These are phyloP conservation scores for Rossbeevera mucosa DNA, from an alignment of 768 basidiomycete species.

Conservation along the genomic window DNA sequence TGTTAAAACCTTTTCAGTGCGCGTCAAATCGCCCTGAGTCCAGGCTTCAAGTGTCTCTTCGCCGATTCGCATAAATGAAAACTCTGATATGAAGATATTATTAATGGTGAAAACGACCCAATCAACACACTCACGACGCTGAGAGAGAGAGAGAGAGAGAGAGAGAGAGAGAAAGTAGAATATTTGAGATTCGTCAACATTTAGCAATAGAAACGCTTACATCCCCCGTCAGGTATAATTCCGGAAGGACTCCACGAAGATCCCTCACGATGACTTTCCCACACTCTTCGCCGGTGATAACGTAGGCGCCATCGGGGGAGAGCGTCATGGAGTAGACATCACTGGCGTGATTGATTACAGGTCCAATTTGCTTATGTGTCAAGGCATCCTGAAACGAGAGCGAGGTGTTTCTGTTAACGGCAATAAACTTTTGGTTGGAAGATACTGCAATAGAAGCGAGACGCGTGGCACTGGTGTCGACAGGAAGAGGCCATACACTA, in stretches of 20 bases:
- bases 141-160: too few species aligned
- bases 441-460: neutral
- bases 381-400: neutral
- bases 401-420: neutral
- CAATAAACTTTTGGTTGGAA: neutral
- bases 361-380: neutral
- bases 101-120: rapidly evolving
- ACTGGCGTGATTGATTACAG: neutral
- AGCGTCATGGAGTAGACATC: neutral
- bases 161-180: too few species aligned
- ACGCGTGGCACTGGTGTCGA: too few species aligned
- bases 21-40: neutral
- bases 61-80: neutral
- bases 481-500: neutral
- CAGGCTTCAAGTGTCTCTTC: neutral
- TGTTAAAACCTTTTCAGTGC: neutral
- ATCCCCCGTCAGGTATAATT: neutral
- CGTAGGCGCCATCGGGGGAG: neutral
- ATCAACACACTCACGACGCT: neutral
- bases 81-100: neutral
- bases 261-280: neutral
- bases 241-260: neutral
- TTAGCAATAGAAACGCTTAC: neutral
- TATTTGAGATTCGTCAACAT: neutral
- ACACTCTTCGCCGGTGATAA: neutral